These are phyloP conservation scores for Coemansia sp. DNA, from an alignment of 192 early-diverging fungal genomes.

Conservation along the genomic window DNA sequence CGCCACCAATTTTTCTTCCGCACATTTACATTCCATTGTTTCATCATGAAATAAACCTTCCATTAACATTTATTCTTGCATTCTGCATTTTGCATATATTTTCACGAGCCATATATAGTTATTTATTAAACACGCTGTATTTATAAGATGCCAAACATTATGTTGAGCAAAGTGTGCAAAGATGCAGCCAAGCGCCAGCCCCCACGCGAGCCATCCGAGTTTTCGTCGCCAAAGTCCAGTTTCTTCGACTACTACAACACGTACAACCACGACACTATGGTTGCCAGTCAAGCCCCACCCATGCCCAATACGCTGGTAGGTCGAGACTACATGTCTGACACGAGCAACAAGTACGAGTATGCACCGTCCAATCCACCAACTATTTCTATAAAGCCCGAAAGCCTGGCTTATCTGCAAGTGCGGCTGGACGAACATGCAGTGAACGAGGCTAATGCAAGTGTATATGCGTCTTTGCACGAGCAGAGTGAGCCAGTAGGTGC, in stretches of 20 bases:
- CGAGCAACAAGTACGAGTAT: neutral
- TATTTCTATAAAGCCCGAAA: too few species aligned
- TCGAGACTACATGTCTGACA: neutral
- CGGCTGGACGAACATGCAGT: too few species aligned
- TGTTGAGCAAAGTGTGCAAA: conserved; percentile 11
- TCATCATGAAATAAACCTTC: too few species aligned
- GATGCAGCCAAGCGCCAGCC: neutral
- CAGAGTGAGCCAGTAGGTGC: conserved; percentile 1
- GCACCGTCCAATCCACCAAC: too few species aligned
- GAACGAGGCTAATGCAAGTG: too few species aligned
- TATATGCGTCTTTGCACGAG: neutral
- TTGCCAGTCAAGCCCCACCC: neutral
- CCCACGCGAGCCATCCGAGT: neutral
- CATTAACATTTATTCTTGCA: neutral
- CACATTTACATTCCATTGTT: too few species aligned
- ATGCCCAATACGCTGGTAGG: neutral
- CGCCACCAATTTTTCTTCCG: too few species aligned
- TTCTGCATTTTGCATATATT: conserved; percentile 1
- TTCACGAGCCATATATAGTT: neutral
- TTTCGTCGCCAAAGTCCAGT: neutral
- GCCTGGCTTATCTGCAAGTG: too few species aligned
- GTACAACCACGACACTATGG: neutral
- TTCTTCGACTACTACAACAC: neutral
- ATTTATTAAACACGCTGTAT: neutral
- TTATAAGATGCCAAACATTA: conserved; percentile 5